Percentiles rank a stretch among this genome's conserved stretches.
Evolutionary conservation across 306 rosid genomes (phyloP).

Genomic region (Castanea sativa): DNA sequence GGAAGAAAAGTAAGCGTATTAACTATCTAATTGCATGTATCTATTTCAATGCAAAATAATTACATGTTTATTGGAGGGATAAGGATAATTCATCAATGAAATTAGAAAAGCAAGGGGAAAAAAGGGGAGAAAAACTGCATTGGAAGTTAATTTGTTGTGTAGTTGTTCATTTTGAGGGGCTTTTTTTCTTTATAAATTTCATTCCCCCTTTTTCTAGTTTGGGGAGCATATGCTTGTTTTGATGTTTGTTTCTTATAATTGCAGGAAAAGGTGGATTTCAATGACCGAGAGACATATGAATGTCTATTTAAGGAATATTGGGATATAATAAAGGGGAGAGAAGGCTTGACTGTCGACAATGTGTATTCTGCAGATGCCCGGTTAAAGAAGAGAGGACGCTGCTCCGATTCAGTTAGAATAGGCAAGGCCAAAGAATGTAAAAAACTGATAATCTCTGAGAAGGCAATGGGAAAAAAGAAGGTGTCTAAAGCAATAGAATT

Average conservation of each 20-base stretch:
- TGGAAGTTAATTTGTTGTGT: background rate
- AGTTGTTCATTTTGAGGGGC: background rate
- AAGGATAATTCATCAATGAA: too few relatives aligned
- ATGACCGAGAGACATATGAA: conserved; percentile 57
- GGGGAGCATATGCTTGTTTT: background rate
- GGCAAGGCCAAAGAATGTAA: conserved; percentile 13
- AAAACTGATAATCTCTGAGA: background rate
- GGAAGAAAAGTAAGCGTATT: too few relatives aligned
- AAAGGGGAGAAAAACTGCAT: too few relatives aligned
- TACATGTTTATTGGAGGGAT: too few relatives aligned
- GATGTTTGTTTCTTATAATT: conserved; percentile 10
- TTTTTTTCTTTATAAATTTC: background rate
- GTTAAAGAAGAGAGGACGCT: conserved; percentile 14
- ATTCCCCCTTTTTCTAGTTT: background rate
- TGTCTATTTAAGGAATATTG: conserved; percentile 74
- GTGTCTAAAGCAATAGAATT: conserved; percentile 22
- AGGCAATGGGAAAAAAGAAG: conserved; percentile 20
- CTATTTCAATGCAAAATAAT: too few relatives aligned
- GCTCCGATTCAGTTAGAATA: background rate
- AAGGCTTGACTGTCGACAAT: conserved; percentile 42
- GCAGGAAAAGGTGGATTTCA: conserved; percentile 49
- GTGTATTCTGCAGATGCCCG: conserved; percentile 16
- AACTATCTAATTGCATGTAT: too few relatives aligned
- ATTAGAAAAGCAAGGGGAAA: too few relatives aligned
- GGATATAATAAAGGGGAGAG: conserved; percentile 52